phyloP scores from a whole-genome alignment of 208 protist species.

The Acanthamoeba divionensis region DNA sequence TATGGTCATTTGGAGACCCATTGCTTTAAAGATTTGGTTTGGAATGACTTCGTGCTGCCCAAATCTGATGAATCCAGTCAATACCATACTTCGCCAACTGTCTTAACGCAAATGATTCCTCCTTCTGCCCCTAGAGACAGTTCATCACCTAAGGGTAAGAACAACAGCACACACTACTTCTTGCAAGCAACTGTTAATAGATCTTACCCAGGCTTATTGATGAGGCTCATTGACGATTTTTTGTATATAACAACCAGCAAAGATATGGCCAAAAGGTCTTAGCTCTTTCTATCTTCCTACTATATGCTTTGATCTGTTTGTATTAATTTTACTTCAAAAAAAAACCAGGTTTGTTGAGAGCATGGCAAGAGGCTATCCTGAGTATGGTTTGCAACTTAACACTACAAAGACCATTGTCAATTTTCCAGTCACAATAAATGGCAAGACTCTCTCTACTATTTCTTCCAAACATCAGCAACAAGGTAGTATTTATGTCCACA shows the following conservation, averaged over 20 bases:
- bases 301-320: neutral
- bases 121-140: neutral
- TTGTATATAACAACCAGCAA: constrained; percentile 30
- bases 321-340: neutral
- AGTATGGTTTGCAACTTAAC: constrained; percentile 30
- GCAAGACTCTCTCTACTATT: neutral
- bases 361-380: constrained; percentile 45
- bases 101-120: neutral
- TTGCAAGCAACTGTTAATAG: neutral
- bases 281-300: neutral
- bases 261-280: neutral
- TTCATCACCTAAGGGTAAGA: neutral
- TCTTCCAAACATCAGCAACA: neutral
- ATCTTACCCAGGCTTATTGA: neutral
- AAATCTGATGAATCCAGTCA: too few species aligned
- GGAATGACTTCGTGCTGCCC: neutral
- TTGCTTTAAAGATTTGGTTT: constrained; percentile 46
- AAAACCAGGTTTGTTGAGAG: neutral
- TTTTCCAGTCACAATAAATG: constrained; percentile 13
- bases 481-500: neutral
- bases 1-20: constrained; percentile 49
- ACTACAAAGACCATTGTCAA: constrained; percentile 29
- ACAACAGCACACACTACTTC: neutral
- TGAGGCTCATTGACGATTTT: constrained; percentile 48
- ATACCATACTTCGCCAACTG: neutral